Evolutionary conservation across 2,329 filamentous ascomycete genomes (phyloP).

Genomic region (Cercospora canescens): DNA sequence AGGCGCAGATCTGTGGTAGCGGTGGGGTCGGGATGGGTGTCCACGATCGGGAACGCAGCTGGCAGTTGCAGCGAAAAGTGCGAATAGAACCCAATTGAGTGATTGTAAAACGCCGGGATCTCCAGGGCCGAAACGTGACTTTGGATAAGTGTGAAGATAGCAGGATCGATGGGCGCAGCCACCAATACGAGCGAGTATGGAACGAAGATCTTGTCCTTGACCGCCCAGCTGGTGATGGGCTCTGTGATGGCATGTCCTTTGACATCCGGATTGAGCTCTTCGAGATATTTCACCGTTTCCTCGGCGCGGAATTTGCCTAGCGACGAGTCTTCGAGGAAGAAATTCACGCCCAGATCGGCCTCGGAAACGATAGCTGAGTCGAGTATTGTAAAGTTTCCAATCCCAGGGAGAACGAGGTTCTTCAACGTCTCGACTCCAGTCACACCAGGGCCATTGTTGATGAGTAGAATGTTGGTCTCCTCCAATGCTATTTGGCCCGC

Average conservation of each 20-base stretch:
- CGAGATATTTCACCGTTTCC: slow-evolving; percentile 72
- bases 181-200: slow-evolving; percentile 63
- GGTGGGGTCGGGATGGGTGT: slow-evolving; percentile 89
- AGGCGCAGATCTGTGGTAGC: slow-evolving; percentile 83
- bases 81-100: slow-evolving; percentile 90
- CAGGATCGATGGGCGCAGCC: slow-evolving; percentile 58
- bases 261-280: slow-evolving; percentile 92
- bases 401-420: slow-evolving; percentile 92
- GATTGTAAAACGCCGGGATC: slow-evolving; percentile 77
- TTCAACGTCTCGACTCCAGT: slow-evolving; percentile 90
- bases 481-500: slow-evolving; percentile 89
- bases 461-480: slow-evolving; percentile 82
- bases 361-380: slow-evolving; percentile 77
- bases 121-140: slow-evolving; percentile 55
- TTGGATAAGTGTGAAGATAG: slow-evolving; percentile 53
- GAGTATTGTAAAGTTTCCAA: slow-evolving; percentile 88
- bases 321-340: slow-evolving; percentile 82
- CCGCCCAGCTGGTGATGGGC: slow-evolving; percentile 48
- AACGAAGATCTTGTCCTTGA: slow-evolving; percentile 40
- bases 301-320: slow-evolving; percentile 77
- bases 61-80: slow-evolving; percentile 80
- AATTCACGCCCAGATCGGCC: slow-evolving; percentile 89
- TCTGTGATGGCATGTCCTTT: slow-evolving; percentile 67
- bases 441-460: slow-evolving; percentile 85
- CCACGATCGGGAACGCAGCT: slow-evolving; percentile 84